Evolutionary conservation across 257 asterid genomes (phyloP).

Genomic region (Eucommia ulmoides): DNA sequence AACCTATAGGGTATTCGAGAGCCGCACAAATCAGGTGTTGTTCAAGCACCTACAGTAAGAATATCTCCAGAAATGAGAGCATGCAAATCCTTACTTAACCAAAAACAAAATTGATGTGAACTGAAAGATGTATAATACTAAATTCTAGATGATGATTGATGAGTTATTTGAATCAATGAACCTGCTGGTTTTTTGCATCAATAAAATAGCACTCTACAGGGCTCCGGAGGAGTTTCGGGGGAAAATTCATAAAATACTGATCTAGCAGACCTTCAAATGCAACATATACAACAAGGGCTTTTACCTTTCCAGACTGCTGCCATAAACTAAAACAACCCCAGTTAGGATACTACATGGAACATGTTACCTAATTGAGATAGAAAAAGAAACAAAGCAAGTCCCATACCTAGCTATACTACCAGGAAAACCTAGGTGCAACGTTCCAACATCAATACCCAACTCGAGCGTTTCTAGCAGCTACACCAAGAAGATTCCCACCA

Average conservation of each 20-base stretch:
- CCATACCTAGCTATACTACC: slow-evolving; percentile 88
- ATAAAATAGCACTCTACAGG: slow-evolving; percentile 84
- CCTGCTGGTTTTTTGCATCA: slow-evolving; percentile 87
- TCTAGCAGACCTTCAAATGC: slow-evolving; percentile 96
- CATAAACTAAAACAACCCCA: slow-evolving; percentile 42
- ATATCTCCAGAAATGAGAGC: slow-evolving; percentile 14
- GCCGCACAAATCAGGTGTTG: slow-evolving; percentile 94
- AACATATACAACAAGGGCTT: slow-evolving; percentile 73
- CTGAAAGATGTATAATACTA: background rate
- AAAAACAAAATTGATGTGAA: background rate
- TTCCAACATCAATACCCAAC: slow-evolving; percentile 90
- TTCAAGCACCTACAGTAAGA: slow-evolving; percentile 56
- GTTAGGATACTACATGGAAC: slow-evolving; percentile 6
- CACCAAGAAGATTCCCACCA: slow-evolving; percentile 62
- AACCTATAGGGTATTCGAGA: slow-evolving; percentile 68
- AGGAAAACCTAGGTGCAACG: slow-evolving; percentile 96
- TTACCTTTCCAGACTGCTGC: slow-evolving; percentile 98
- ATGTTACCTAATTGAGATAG: slow-evolving; percentile 5
- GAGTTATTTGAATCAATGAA: slow-evolving; percentile 7
- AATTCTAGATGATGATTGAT: background rate
- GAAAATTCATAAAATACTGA: slow-evolving; percentile 91
- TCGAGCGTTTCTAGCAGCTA: slow-evolving; percentile 98
- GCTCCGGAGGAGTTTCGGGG: slow-evolving; percentile 72
- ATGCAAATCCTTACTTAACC: slow-evolving; percentile 5
- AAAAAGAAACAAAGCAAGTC: slow-evolving; percentile 10